Evolutionary conservation across 2,329 filamentous ascomycete species (phyloP), one percentile per base, ranked within the genome.

Genomic region (Fusarium verrucosum): DNA sequence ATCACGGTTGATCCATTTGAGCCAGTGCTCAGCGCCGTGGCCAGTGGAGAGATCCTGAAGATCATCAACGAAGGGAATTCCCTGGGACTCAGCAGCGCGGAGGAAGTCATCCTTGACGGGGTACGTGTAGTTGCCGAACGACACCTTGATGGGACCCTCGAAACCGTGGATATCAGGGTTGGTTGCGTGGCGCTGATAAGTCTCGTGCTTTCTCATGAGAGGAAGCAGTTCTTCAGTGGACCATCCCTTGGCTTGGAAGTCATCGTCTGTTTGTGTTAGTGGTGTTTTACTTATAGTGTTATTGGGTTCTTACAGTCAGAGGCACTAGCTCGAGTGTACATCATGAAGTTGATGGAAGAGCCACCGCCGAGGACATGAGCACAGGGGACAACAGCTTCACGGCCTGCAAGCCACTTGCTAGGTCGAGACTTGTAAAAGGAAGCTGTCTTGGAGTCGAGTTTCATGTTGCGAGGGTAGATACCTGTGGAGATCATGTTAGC

Each of bases 71-170:
- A 86, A 82, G 1, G 79, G 91, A 57, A 93, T 92, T 19, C 87
- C 90, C 73, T 92, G 90, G 0, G 88, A 89, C 70, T 92, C 89
- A 4, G 86, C 81, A 16, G 89, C 89, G 19, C 89, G 82, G 33
- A 93, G 80, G 81, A 93, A 93, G 76, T 94, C 91, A 47, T 93
- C 88, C 83, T 90, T 92, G 76, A 94, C 88, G 2, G 91, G 91
- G 68, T 94, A 94, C 6, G 88, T 91, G 76, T 92, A 90, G 77
- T 92, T 92, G 51, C 89, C 89, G 65, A 93, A 93, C 0, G 89
- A 92, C 35, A 92, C 90, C 78, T 92, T 92, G 79, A 93, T 92
- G 0, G 91, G 91, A 0, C 91, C 91, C 30, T 92, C 89, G 53
- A 89, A 92, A 2, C 91, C 91, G 70, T 94, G 91, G 20, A 91